Evolutionary conservation across 495 filamentous ascomycete species (phyloP).

Genomic region (Pseudomonodictys pantanalensis): DNA sequence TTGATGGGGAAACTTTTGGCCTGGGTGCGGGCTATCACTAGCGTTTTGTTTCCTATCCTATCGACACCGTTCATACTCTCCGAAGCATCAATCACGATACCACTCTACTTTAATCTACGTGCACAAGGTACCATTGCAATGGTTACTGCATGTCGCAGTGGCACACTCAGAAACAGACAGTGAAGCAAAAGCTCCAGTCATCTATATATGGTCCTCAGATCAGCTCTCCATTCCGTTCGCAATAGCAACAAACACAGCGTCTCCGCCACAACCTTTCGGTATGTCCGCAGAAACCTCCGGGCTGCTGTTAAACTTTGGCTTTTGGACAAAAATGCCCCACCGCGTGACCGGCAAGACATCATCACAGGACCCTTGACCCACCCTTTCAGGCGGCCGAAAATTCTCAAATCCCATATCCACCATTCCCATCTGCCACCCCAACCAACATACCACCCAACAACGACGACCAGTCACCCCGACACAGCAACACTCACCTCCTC

Average conservation of each 20-base stretch:
- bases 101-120: too few species aligned
- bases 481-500: not conserved
- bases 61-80: constrained; percentile 5
- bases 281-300: not conserved
- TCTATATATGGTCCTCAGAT: constrained; percentile 21
- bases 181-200: too few species aligned
- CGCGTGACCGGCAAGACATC: constrained; percentile 3
- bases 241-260: constrained; percentile 5
- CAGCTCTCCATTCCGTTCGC: constrained; percentile 17
- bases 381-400: not conserved
- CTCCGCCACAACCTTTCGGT: not conserved
- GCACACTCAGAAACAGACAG: too few species aligned
- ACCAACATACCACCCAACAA: not conserved
- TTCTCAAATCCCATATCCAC: not conserved
- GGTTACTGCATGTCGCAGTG: too few species aligned
- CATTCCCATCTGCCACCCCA: not conserved
- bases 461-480: constrained; percentile 10
- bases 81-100: constrained; percentile 6
- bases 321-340: constrained; percentile 1
- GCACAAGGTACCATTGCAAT: too few species aligned
- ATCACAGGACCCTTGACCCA: constrained; percentile 10
- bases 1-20: not conserved
- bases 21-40: constrained; percentile 12
- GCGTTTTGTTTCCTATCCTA: constrained; percentile 18
- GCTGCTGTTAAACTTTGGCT: constrained; percentile 22